Conservation (phyloP, 768 basidiomycete genomes). For the Collybia sordida region DNA sequence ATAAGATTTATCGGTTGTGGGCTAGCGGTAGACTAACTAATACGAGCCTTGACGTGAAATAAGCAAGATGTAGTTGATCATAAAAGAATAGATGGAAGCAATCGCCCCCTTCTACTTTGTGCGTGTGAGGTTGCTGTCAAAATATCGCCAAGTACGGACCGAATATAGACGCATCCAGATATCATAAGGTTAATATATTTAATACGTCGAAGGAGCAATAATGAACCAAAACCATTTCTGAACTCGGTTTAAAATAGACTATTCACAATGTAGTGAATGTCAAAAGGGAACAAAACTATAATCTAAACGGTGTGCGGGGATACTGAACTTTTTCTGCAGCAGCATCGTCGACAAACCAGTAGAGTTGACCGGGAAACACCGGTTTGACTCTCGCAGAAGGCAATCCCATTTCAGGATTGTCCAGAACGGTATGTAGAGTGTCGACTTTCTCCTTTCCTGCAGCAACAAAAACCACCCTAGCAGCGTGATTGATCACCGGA, state of each 20-base stretch:
- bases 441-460: conserved; percentile 82
- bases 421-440: conserved; percentile 69
- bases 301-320: conserved; percentile 54
- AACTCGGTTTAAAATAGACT: background rate
- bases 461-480: conserved; percentile 87
- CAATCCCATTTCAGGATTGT: conserved; percentile 74
- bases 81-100: conserved; percentile 19
- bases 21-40: background rate
- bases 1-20: conserved; percentile 3
- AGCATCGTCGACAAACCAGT: conserved; percentile 93
- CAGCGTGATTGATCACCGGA: conserved; percentile 88
- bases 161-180: too few relatives aligned
- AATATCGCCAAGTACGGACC: too few relatives aligned
- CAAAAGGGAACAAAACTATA: conserved; percentile 26
- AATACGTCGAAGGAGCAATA: too few relatives aligned
- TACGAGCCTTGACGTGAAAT: conserved; percentile 84
- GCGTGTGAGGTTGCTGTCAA: too few relatives aligned
- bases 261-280: too few relatives aligned
- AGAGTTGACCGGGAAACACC: conserved; percentile 77
- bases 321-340: conserved; percentile 68
- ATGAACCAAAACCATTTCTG: too few relatives aligned
- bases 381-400: conserved; percentile 85
- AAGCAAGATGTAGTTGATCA: conserved; percentile 93
- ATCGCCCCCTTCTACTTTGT: too few relatives aligned
- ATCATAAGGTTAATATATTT: too few relatives aligned